Conservation (phyloP, 305 asterid genomes). For the Withania somnifera region DNA sequence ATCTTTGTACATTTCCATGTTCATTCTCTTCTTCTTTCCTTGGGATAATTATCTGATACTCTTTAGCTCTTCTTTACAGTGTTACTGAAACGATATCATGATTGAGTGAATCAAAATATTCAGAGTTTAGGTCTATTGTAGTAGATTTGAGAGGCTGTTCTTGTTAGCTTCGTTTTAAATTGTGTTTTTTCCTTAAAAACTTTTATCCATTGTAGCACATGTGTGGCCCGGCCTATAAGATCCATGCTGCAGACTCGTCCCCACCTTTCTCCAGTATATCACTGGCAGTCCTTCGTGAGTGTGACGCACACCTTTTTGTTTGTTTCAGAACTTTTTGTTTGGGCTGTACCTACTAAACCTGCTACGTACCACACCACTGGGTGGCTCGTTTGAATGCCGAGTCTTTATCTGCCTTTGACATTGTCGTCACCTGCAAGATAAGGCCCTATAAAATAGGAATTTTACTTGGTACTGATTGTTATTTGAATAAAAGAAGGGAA, state of each 20-base stretch:
- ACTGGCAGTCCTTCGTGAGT: too few species aligned
- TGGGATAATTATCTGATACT: background rate
- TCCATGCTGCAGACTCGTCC: too few species aligned
- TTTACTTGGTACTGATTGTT: background rate
- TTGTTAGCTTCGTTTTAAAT: background rate
- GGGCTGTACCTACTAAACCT: too few species aligned
- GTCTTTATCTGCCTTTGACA: too few species aligned
- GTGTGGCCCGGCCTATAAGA: too few species aligned
- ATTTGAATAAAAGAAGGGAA: background rate
- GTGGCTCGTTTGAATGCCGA: too few species aligned
- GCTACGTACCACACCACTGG: too few species aligned
- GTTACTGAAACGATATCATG: background rate
- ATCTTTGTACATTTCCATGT: background rate
- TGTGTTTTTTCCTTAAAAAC: background rate
- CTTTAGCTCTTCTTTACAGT: background rate
- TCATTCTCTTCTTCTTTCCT: background rate
- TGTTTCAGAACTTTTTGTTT: too few species aligned
- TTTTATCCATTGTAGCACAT: too few species aligned
- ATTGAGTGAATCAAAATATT: background rate
- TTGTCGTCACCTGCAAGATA: too few species aligned
- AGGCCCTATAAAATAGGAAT: background rate
- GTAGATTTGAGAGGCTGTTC: background rate
- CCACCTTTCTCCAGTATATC: too few species aligned
- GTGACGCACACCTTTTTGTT: too few species aligned
- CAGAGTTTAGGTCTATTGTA: background rate